Percentiles rank a stretch among this genome's conserved stretches.
phyloP scores from a whole-genome alignment of 768 basidiomycete genomes.

The Rhodotorula toruloides region DNA sequence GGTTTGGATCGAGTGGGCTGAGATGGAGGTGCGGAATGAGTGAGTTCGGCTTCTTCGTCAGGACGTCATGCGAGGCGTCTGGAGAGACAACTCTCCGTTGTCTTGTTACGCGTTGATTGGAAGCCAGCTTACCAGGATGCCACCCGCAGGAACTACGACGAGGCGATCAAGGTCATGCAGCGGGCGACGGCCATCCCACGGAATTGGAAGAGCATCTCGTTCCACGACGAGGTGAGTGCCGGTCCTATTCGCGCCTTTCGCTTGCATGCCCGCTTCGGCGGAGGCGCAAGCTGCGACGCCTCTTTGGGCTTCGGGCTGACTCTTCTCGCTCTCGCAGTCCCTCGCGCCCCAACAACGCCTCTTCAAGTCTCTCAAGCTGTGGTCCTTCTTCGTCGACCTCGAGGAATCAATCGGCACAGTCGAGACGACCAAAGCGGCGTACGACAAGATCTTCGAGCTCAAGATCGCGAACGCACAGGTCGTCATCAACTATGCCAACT shows the following conservation, averaged over 20 bases:
- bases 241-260: conserved; percentile 38
- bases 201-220: conserved; percentile 74
- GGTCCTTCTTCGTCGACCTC: conserved; percentile 97
- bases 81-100: neutral
- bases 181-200: conserved; percentile 86
- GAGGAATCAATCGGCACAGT: conserved; percentile 95
- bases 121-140: neutral
- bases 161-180: conserved; percentile 92
- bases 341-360: conserved; percentile 79
- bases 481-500: conserved; percentile 93
- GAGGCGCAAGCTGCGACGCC: no score
- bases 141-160: conserved; percentile 89
- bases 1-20: conserved; percentile 99
- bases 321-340: conserved; percentile 51
- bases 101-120: neutral
- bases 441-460: conserved; percentile 92
- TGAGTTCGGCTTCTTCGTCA: conserved; percentile 47
- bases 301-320: neutral
- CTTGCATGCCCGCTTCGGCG: no score
- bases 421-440: conserved; percentile 82
- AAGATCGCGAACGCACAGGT: conserved; percentile 97
- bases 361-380: conserved; percentile 96
- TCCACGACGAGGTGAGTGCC: conserved; percentile 91
- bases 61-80: no score
- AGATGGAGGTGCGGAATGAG: conserved; percentile 95